Conservation (phyloP, 176 grass and related monocot species). For the Themeda triandra region DNA sequence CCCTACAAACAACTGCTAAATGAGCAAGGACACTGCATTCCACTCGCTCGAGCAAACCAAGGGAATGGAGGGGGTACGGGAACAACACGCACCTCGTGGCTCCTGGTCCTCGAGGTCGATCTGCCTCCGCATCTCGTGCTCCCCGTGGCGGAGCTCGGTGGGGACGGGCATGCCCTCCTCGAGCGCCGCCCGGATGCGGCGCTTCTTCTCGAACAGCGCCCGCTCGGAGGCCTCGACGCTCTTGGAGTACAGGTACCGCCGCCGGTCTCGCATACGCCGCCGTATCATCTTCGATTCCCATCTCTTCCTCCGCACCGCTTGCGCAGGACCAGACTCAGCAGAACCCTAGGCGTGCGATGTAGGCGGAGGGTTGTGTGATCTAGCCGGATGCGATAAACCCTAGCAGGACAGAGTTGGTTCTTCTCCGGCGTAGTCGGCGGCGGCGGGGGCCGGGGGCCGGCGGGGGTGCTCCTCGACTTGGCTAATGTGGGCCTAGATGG, state of each 20-base stretch:
- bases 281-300: constrained; percentile 47
- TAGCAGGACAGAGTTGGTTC: not conserved
- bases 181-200: constrained; percentile 67
- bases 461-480: not conserved
- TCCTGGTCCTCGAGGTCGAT: constrained; percentile 76
- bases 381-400: constrained; percentile 4
- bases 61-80: not conserved
- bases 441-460: no score
- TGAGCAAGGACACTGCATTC: not conserved
- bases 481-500: not conserved
- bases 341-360: constrained; percentile 17
- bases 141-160: constrained; percentile 83
- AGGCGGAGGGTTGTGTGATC: not conserved
- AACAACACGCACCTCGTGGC: constrained; percentile 33
- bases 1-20: not conserved
- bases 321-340: not conserved
- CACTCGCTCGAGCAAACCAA: not conserved
- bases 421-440: constrained; percentile 8
- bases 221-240: constrained; percentile 75
- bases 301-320: not conserved
- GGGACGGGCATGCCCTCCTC: constrained; percentile 87
- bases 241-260: constrained; percentile 77
- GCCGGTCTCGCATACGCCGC: constrained; percentile 41
- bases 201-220: constrained; percentile 90
- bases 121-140: constrained; percentile 58